phyloP scores from a whole-genome alignment of 768 basidiomycete species.

The Leucosporidium yakuticum region DNA sequence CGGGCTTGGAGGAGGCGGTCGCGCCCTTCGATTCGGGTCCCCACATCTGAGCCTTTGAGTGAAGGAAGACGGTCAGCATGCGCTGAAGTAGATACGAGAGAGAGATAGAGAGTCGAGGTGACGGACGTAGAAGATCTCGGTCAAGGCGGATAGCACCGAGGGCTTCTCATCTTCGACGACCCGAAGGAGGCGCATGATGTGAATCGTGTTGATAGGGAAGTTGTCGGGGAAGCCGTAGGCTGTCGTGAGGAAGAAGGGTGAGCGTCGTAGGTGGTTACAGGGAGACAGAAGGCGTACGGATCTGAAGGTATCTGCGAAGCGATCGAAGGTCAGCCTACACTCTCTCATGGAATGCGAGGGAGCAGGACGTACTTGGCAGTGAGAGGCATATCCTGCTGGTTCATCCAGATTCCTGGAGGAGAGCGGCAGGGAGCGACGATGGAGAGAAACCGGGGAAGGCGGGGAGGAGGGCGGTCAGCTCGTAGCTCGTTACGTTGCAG shows the following conservation, averaged over 20 bases:
- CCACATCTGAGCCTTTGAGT: constrained; percentile 6
- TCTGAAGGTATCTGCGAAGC: too few relatives aligned
- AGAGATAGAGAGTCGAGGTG: background rate
- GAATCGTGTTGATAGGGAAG: constrained; percentile 30
- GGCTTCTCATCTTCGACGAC: constrained; percentile 18
- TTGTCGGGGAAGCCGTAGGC: constrained; percentile 13
- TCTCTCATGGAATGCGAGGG: background rate
- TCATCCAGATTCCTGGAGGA: background rate
- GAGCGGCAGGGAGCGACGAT: too few relatives aligned
- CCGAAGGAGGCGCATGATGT: constrained; percentile 18
- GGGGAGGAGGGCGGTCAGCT: too few relatives aligned
- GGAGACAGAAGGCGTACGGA: background rate
- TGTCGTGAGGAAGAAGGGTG: background rate
- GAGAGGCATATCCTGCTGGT: constrained; percentile 17
- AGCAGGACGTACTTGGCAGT: constrained; percentile 3
- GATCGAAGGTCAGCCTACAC: too few relatives aligned
- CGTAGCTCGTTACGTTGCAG: background rate
- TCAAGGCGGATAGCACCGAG: constrained; percentile 8
- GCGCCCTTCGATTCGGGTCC: background rate
- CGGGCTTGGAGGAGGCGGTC: constrained; percentile 7
- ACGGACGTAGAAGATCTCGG: constrained; percentile 24
- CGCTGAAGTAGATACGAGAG: background rate
- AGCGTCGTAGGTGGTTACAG: background rate
- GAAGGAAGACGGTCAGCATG: background rate
- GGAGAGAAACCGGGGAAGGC: too few relatives aligned